Evolutionary conservation across 306 rosid genomes (phyloP).

Genomic region (Vigna hirtella): DNA sequence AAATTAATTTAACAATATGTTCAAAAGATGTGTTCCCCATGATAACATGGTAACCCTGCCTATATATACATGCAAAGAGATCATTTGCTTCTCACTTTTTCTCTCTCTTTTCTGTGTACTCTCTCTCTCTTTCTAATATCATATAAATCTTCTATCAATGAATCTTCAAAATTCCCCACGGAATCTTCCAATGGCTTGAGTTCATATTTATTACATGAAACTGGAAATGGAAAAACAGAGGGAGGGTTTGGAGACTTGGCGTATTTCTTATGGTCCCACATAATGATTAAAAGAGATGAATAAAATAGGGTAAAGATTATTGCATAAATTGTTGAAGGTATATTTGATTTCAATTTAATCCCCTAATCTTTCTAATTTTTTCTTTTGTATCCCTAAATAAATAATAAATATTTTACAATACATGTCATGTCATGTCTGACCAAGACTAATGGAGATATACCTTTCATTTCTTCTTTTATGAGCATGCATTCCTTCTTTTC

Average conservation of each 20-base stretch:
- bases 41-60: neutral
- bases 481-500: constrained; percentile 30
- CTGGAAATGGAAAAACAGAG: too few species aligned
- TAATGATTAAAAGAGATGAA: too few species aligned
- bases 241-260: too few species aligned
- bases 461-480: neutral
- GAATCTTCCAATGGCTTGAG: neutral
- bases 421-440: neutral
- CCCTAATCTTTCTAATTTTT: too few species aligned
- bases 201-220: constrained; percentile 1
- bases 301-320: too few species aligned
- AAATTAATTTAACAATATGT: neutral
- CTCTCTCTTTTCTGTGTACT: too few species aligned
- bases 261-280: too few species aligned
- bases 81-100: constrained; percentile 9
- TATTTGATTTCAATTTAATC: too few species aligned
- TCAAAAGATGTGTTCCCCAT: neutral
- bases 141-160: neutral
- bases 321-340: too few species aligned
- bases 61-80: neutral
- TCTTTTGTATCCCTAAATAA: neutral
- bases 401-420: neutral
- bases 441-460: neutral
- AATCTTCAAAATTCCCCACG: neutral
- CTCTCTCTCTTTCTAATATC: neutral